Conservation (phyloP, 306 rosid genomes). For the Lotus japonicus region DNA sequence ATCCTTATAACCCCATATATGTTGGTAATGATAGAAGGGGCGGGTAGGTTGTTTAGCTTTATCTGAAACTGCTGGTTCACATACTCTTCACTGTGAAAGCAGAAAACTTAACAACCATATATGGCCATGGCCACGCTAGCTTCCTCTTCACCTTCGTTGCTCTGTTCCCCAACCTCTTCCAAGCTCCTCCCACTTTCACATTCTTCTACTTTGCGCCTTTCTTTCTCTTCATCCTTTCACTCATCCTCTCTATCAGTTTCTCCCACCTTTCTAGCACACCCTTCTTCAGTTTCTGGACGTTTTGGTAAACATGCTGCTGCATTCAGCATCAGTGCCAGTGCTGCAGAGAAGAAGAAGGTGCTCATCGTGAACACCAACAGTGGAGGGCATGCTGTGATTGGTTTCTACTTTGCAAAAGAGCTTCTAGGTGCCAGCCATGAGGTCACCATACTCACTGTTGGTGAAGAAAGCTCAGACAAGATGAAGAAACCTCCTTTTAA, state of each 20-base stretch:
- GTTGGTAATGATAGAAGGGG: not conserved
- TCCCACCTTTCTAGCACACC: constrained; percentile 24
- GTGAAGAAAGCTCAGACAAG: constrained; percentile 77
- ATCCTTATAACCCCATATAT: not conserved
- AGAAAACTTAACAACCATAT: not conserved
- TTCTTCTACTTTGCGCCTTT: constrained; percentile 35
- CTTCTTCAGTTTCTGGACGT: constrained; percentile 31
- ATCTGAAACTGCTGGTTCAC: constrained; percentile 52
- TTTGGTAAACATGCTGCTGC: constrained; percentile 19
- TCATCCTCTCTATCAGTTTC: constrained; percentile 49
- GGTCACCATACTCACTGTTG: constrained; percentile 77
- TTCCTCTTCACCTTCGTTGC: constrained; percentile 53
- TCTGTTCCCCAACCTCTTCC: constrained; percentile 46
- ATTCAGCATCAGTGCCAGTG: constrained; percentile 39
- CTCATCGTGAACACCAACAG: constrained; percentile 77
- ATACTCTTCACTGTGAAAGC: not conserved
- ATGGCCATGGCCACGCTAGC: constrained; percentile 89
- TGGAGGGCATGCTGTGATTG: constrained; percentile 85
- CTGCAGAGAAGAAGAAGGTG: constrained; percentile 63
- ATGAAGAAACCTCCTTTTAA: constrained; percentile 89
- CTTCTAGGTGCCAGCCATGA: constrained; percentile 74
- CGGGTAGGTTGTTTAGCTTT: constrained; percentile 1
- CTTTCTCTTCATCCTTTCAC: constrained; percentile 45
- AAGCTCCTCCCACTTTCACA: constrained; percentile 34
- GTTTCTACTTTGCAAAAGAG: constrained; percentile 83